Base-by-base conservation (phyloP, 768 basidiomycete species). In the Leccinum obscurum region DNA sequence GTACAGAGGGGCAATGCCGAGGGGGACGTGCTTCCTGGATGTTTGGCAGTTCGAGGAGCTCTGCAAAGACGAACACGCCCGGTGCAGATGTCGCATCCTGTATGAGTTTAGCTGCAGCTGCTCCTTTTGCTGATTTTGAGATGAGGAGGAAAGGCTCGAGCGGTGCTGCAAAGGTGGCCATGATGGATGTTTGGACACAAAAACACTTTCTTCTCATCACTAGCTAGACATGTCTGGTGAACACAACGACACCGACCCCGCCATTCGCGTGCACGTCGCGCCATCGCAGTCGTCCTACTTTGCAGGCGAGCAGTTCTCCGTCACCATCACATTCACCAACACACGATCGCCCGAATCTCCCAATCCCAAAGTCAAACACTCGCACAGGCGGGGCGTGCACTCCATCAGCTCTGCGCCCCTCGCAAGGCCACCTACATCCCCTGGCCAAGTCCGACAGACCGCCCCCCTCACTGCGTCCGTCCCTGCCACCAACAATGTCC, bases 121-220 rank as follows among this genome's bases (percentile, higher is more conserved):
- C 93, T 1, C 96, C 96, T 70, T 93, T 95, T 10, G 91, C 85
- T 0, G 92, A 91, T 72, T 95, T 95, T 4, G 89, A 93, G 77
- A 98, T 93, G 61, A 98, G 83, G 48, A 97, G 73, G 75, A 90
- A 97, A 0, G 94, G 93, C 76, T 98, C 95, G 11, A 94, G 81
- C 66, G 89, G 92, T 15, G 85, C 78, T 5, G 83, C 72, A 57
- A 85, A 85, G 69, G 85, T 84, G 28, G 82, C 76, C 68, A 70
- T 68, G 63, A 49, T 60, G 65, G 48, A 35, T 58, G 69, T 71
- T 67, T 61, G 61, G 56, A 60, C 54, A 17, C 51, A 59, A 65
- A 28, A n/a, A n/a, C 10, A n/a, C 10, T 6, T 54, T 14, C 56
- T 30, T 32, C 37, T 30, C 14, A 26, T 48, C 17, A 30, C 15